These are phyloP conservation scores for Xylaria intraflava DNA, from an alignment of 495 filamentous ascomycete genomes.

Conservation along the genomic window DNA sequence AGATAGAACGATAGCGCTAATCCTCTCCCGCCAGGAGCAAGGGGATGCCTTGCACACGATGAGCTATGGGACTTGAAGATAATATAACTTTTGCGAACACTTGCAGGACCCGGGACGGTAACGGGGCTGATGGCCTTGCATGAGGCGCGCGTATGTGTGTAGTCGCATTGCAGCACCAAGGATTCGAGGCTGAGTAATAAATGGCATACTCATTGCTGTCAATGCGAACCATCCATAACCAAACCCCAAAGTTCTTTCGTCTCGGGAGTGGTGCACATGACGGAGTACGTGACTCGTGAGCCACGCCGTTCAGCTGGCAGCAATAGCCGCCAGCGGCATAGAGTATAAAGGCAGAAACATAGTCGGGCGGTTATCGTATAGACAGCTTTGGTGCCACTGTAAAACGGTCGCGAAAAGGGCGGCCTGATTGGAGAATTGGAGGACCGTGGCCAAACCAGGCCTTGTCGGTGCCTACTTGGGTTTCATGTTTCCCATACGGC, in stretches of 20 bases:
- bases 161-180: neutral
- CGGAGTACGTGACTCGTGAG: neutral
- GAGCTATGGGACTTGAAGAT: neutral
- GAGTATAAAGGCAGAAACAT: no score
- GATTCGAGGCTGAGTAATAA: neutral
- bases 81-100: neutral
- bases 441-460: no score
- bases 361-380: no score
- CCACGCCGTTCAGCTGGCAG: neutral
- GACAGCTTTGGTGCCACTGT: no score
- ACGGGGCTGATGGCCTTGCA: neutral
- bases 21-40: neutral
- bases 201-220: neutral
- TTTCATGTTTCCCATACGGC: no score
- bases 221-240: neutral
- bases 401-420: no score
- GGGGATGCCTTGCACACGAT: neutral
- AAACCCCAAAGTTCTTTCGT: neutral
- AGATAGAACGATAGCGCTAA: neutral
- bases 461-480: no score
- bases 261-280: neutral
- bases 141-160: neutral
- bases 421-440: no score
- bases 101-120: neutral
- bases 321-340: neutral